These are phyloP conservation scores for Fusarium torreyae DNA, from an alignment of 2,329 filamentous ascomycete species.

Conservation along the genomic window DNA sequence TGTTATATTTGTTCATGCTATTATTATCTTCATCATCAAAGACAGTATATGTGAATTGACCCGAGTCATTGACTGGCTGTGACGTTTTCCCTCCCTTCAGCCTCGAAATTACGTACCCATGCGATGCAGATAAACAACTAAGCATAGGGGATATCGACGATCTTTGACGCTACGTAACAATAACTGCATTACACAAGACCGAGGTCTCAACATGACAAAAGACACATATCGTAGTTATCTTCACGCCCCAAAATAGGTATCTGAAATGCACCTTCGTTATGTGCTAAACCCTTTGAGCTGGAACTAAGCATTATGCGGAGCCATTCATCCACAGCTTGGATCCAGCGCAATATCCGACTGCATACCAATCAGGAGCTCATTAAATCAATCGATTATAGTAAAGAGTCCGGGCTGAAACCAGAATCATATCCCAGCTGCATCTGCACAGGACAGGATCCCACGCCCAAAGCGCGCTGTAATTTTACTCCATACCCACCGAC, in stretches of 20 bases:
- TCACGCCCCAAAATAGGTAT: conserved; percentile 24
- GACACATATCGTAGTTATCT: conserved; percentile 22
- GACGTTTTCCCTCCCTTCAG: conserved; percentile 1
- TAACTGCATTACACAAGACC: not conserved
- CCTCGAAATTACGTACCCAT: conserved; percentile 20
- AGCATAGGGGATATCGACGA: conserved; percentile 8
- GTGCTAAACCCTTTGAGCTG: conserved; percentile 31
- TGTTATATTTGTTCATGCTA: conserved; percentile 9
- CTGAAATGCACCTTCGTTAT: not conserved
- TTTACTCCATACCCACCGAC: conserved; percentile 39
- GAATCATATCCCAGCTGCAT: conserved; percentile 16
- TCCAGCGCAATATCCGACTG: conserved; percentile 41
- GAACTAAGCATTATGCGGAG: conserved; percentile 32
- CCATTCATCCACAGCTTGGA: conserved; percentile 35
- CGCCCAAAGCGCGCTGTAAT: conserved; percentile 39
- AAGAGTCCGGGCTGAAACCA: conserved; percentile 30
- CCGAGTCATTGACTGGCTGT: conserved; percentile 15
- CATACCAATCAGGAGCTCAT: conserved; percentile 33
- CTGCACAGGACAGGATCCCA: conserved; percentile 9
- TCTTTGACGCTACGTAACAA: conserved; percentile 13
- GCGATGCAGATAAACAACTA: conserved; percentile 2
- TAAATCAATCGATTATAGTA: conserved; percentile 17
- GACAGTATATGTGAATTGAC: conserved; percentile 28
- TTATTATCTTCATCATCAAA: not conserved
- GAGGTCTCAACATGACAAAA: conserved; percentile 6